Conservation (phyloP, 305 asterid species). For the Caryopteris hybrid region DNA sequence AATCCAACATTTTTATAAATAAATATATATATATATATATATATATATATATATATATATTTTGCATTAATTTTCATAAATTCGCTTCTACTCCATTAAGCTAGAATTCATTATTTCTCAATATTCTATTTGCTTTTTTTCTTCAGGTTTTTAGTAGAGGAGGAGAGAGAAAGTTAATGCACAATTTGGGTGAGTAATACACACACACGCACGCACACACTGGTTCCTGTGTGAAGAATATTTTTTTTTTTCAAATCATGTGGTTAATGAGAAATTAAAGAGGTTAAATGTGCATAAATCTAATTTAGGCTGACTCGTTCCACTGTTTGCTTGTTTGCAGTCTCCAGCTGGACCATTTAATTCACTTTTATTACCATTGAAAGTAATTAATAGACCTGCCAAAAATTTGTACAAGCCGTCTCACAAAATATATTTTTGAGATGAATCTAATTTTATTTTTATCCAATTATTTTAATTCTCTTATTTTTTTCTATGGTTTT, state of each 20-base stretch:
- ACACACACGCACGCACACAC: background rate
- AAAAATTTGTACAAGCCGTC: no score
- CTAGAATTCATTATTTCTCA: background rate
- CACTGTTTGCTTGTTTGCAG: background rate
- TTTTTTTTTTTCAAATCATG: no score
- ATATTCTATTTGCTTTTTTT: background rate
- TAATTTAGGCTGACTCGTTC: background rate
- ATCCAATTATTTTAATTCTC: no score
- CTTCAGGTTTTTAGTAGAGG: conserved; percentile 18
- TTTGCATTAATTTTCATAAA: background rate
- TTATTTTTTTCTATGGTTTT: no score
- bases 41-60: no score
- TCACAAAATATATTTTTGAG: no score
- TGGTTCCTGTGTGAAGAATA: background rate
- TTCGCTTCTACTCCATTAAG: background rate
- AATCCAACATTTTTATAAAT: background rate
- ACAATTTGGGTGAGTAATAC: conserved; percentile 8
- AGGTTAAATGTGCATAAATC: background rate
- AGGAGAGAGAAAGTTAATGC: conserved; percentile 22
- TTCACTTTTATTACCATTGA: background rate
- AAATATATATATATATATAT: no score
- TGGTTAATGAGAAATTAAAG: background rate
- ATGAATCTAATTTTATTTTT: no score
- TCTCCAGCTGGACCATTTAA: background rate
- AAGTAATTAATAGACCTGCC: no score